Conservation (phyloP, 202 grass and related monocot genomes). For the Brachypodium distachyon region DNA sequence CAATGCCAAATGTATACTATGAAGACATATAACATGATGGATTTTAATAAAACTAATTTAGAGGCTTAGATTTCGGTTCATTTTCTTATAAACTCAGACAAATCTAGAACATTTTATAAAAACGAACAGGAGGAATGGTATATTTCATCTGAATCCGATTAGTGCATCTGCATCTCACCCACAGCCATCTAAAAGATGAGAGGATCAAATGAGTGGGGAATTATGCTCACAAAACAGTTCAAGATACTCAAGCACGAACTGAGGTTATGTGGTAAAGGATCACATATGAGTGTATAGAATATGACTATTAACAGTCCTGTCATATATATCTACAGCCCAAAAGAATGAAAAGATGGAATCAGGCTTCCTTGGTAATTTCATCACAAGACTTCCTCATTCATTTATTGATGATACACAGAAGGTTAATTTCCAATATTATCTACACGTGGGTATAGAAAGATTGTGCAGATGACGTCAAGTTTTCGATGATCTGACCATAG, state of each 20-base stretch:
- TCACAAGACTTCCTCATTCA: background rate
- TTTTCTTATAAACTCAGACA: no score
- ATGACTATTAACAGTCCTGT: background rate
- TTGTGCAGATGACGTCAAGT: background rate
- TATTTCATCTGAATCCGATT: no score
- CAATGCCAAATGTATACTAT: no score
- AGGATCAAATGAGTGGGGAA: background rate
- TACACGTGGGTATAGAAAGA: constrained; percentile 3
- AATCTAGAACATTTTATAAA: no score
- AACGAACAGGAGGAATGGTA: no score
- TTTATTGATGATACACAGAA: constrained; percentile 14
- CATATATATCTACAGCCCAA: constrained; percentile 14
- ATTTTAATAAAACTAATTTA: no score
- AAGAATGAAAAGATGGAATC: background rate
- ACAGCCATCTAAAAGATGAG: background rate
- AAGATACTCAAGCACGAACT: background rate
- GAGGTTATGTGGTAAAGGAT: background rate
- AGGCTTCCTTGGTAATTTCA: background rate
- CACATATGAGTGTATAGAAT: background rate
- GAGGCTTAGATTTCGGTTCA: no score
- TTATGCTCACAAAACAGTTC: background rate
- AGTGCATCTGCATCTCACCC: background rate
- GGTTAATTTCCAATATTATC: background rate
- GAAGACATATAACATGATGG: no score
- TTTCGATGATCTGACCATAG: background rate